Evolutionary conservation across 306 rosid genomes (phyloP), one percentile per base, ranked within the genome.

Genomic region (Rubus parviflorus): DNA sequence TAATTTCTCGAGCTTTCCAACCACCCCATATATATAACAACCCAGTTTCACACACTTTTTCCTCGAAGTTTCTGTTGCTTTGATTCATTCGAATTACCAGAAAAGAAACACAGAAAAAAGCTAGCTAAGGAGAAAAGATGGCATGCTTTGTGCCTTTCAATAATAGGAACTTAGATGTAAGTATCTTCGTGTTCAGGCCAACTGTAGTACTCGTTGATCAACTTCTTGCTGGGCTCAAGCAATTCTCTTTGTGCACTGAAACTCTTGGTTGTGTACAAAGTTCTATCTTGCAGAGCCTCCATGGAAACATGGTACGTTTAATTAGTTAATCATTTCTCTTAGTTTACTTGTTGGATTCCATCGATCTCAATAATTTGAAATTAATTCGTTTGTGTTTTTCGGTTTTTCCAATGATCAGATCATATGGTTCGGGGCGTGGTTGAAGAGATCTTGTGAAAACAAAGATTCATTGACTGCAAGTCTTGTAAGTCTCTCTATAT

Each of bases 371-470:
- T 51, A 51, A 43, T 30, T 38, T 20, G 38, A 73, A 30, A 30
- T 2, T 30, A 1, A 30, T 1, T 30, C 35, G 35, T 51, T 63
- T 20, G 61, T 23, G 65, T 40, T 80, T 43, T 15, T 7, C 8
- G 72, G 13, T 30, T 25, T 79, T 48, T 45, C 73, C 17, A 17
- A 13, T 83, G 47, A 46, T 80, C 93, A 93, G 98, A 88, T 93
- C 84, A 84, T 93, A 84, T 93, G 98, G 98, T 89, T 85, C 81
- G 98, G 95, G 81, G 87, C 88, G 72, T 93, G 98, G 98, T 81
- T 81, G 80, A 93, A 88, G 78, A 85, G 47, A 60, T 83, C 91
- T 14, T 78, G 68, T 37, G 78, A 87, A 66, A 86, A 89, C 86
- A 88, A 88, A 53, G 89, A 87, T 66, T 79, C 79, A 11, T 62